These are phyloP conservation scores for Didymellaceae sp. DNA, from an alignment of 2,329 filamentous ascomycete species.

Conservation along the genomic window DNA sequence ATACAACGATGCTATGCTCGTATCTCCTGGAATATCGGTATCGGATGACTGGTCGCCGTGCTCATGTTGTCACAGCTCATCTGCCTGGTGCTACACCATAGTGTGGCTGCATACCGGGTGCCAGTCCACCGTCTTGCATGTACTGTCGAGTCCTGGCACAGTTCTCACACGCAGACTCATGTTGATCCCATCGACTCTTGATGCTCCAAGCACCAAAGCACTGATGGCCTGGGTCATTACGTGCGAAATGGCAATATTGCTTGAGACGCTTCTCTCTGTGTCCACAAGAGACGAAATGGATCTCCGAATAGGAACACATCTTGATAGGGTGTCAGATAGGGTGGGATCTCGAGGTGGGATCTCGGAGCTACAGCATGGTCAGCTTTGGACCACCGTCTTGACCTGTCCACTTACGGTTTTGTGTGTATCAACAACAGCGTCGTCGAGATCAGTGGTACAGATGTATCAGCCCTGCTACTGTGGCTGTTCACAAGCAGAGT, in stretches of 20 bases:
- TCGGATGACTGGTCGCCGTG: too few species aligned
- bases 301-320: constrained; percentile 77
- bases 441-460: not conserved
- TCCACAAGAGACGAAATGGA: constrained; percentile 66
- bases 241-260: constrained; percentile 76
- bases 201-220: constrained; percentile 73
- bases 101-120: not conserved
- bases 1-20: too few species aligned
- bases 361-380: not conserved
- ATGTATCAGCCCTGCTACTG: not conserved
- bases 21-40: too few species aligned
- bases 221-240: constrained; percentile 73
- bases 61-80: not conserved
- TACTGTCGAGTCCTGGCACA: constrained; percentile 17
- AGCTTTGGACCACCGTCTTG: not conserved
- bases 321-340: not conserved
- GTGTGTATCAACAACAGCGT: not conserved
- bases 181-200: constrained; percentile 62
- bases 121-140: not conserved
- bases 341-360: too few species aligned
- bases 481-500: not conserved
- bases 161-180: constrained; percentile 41
- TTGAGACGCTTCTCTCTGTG: constrained; percentile 67
- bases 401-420: not conserved
- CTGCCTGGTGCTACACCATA: not conserved